Evolutionary conservation across 139 green algal species (phyloP).

Genomic region (Pleodorina starrii): DNA sequence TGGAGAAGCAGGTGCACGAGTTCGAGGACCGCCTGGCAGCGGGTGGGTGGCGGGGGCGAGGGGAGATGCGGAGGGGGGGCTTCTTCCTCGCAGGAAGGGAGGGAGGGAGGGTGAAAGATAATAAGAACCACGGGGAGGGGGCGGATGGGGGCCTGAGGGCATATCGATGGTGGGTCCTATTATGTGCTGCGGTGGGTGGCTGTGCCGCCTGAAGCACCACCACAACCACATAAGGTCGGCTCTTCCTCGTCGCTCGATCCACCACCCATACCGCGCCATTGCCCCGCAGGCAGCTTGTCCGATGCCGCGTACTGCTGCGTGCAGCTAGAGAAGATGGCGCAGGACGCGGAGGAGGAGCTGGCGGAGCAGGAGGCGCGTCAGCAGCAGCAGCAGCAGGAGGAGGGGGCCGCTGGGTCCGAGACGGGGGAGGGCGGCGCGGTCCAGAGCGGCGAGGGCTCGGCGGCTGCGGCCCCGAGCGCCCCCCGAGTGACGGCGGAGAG

Average conservation of each 20-base stretch:
- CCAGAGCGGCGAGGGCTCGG: too few relatives aligned
- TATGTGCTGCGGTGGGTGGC: too few relatives aligned
- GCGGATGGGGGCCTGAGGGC: too few relatives aligned
- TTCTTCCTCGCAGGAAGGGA: too few relatives aligned
- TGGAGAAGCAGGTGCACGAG: constrained; percentile 24
- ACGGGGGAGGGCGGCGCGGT: neutral
- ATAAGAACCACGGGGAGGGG: too few relatives aligned
- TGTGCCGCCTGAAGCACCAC: too few relatives aligned
- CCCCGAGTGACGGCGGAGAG: constrained; percentile 32
- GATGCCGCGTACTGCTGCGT: constrained; percentile 39
- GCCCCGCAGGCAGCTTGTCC: constrained; percentile 6
- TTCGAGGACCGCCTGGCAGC: constrained; percentile 19
- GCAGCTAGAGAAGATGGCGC: constrained; percentile 10
- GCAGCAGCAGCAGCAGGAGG: constrained; percentile 28
- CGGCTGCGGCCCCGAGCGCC: neutral
- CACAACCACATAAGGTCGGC: too few relatives aligned
- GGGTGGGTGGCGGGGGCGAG: neutral
- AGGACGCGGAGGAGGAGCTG: constrained; percentile 46
- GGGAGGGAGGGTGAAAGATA: too few relatives aligned
- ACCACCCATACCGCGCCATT: too few relatives aligned
- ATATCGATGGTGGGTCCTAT: too few relatives aligned
- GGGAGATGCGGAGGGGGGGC: too few relatives aligned
- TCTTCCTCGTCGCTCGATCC: too few relatives aligned
- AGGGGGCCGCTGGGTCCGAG: neutral
- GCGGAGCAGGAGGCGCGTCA: neutral